Base-by-base conservation (phyloP, 2,329 filamentous ascomycete species). In the Neonectria punicea region DNA sequence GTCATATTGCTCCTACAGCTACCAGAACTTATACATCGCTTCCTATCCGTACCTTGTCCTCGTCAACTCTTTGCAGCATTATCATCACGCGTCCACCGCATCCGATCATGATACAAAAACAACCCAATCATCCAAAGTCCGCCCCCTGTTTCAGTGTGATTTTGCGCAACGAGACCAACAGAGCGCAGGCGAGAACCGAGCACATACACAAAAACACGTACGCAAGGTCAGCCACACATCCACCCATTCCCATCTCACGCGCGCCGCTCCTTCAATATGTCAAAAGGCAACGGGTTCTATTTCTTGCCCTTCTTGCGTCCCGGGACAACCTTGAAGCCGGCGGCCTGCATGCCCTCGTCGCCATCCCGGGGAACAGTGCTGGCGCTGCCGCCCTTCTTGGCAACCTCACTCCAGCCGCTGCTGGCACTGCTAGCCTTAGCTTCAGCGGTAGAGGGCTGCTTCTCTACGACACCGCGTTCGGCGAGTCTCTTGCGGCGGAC, bases 331-430 rank as follows among this genome's bases (percentile, higher is more conserved):
- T 96, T 96, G 83, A 98, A 98, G 54, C 88, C 88, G 10, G 90
- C 86, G 43, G 73, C 81, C 71, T 80, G 84, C 72, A 82, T 80
- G 14, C 74, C 74, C 72, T 80, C 74, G 78, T 77, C 78, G 77
- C 72, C 81, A 34, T 86, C 85, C 66, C 83, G 84, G 55, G 67
- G 61, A 58, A 73, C 71, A n/a, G 43, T 64, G 56, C 66, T 68
- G 53, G 78, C 77, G 61, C 82, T 81, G 53, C 82, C 81, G 53
- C 92, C 92, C 85, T 98, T 98, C 90, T 98, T 98, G 1, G 96
- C 96, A 57, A 99, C 96, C 81, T 98, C 96, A 73, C 87, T 97
- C 96, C 96, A 99, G 20, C 95, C 95, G 60, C 92, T 90, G 28
- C 85, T 82, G 28, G 81, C 75, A 54, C 80, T 69, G 78, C 83